Conservation (phyloP, 176 grass and related monocot genomes). For the Oryza coarctata region DNA sequence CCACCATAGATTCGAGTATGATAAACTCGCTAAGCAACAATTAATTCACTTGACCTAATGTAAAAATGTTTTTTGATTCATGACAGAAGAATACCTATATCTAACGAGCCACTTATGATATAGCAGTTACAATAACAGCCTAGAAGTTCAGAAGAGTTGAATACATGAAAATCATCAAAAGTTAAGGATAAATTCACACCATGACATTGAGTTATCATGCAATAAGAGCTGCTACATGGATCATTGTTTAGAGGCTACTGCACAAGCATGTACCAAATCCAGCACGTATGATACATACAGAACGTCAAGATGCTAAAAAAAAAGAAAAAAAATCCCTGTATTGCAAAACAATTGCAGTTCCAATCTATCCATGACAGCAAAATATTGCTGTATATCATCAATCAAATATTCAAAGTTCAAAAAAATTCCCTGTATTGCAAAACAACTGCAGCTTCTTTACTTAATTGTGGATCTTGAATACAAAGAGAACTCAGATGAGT, state of each 20-base stretch:
- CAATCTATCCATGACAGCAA: neutral
- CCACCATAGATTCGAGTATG: neutral
- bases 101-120: neutral
- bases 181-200: neutral
- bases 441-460: too few relatives aligned
- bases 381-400: neutral
- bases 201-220: neutral
- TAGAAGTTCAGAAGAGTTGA: neutral
- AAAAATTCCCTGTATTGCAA: too few relatives aligned
- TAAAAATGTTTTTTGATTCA: neutral
- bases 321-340: neutral
- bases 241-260: neutral
- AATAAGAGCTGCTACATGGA: neutral
- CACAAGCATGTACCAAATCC: neutral
- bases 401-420: neutral
- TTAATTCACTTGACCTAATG: neutral
- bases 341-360: neutral
- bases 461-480: neutral
- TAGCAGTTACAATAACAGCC: neutral
- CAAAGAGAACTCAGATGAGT: constrained; percentile 78
- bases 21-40: neutral
- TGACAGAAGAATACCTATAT: neutral
- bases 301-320: neutral
- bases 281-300: neutral
- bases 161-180: neutral